Conservation (phyloP, 257 asterid genomes). For the Echium plantagineum region DNA sequence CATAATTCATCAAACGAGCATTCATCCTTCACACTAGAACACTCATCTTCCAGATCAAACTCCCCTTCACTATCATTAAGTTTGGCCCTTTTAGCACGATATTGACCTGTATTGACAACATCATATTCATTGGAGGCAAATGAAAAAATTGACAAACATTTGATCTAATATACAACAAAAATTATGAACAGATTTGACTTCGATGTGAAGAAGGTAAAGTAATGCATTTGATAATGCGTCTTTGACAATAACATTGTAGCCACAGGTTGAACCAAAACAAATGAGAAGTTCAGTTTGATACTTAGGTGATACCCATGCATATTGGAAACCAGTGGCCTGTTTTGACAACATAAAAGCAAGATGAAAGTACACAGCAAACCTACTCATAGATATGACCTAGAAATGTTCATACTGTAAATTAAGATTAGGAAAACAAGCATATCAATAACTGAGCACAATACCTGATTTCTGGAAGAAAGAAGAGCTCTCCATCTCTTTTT, state of each 20-base stretch:
- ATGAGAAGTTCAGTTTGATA: background rate
- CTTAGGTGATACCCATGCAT: background rate
- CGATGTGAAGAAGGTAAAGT: background rate
- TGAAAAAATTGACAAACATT: background rate
- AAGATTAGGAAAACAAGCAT: background rate
- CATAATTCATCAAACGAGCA: constrained; percentile 61
- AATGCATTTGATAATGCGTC: background rate
- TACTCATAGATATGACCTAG: background rate
- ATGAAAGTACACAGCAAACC: background rate
- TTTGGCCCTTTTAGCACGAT: constrained; percentile 58
- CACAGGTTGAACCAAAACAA: too few relatives aligned
- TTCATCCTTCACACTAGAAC: constrained; percentile 24
- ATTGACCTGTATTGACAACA: constrained; percentile 40
- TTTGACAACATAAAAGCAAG: background rate
- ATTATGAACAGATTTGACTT: background rate
- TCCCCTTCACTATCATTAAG: constrained; percentile 59
- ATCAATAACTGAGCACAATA: constrained; percentile 15
- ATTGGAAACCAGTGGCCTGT: background rate
- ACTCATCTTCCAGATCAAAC: constrained; percentile 42
- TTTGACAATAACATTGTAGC: too few relatives aligned
- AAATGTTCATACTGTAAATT: background rate
- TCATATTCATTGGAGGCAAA: background rate
- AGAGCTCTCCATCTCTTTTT: constrained; percentile 61
- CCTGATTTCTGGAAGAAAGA: constrained; percentile 41
- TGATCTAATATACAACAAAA: background rate